phyloP scores from a whole-genome alignment of 208 protist species.

The Acanthamoeba polyphaga region DNA sequence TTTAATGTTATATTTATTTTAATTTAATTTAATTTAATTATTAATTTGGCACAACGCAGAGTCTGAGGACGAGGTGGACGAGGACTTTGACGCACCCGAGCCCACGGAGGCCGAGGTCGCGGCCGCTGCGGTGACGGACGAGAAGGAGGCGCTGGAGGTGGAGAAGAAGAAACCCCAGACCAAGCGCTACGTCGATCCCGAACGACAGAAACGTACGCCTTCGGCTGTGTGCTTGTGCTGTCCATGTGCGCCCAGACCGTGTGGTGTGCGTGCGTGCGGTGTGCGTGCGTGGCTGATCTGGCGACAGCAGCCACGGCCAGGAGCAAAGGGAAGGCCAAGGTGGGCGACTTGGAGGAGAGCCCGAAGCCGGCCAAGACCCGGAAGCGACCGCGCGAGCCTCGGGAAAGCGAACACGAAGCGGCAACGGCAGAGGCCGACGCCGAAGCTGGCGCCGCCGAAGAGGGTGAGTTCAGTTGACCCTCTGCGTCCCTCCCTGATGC shows the following conservation, averaged over 20 bases:
- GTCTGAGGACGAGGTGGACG: conserved; percentile 45
- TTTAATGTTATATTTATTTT: background rate
- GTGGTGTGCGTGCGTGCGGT: background rate
- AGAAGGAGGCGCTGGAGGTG: conserved; percentile 35
- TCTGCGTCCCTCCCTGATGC: no score
- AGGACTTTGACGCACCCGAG: conserved; percentile 31
- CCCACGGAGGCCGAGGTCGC: background rate
- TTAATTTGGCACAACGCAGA: background rate
- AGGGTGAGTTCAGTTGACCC: background rate
- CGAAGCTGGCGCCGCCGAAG: background rate
- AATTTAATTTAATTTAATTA: background rate
- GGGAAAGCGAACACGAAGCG: background rate
- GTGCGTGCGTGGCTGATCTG: background rate
- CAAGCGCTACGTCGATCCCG: conserved; percentile 31
- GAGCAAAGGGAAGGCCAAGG: conserved; percentile 2
- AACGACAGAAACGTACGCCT: conserved; percentile 15
- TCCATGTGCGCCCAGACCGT: no score
- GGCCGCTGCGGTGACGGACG: background rate
- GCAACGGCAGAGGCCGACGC: background rate
- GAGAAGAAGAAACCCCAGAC: background rate
- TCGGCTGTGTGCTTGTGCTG: no score
- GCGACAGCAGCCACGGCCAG: background rate
- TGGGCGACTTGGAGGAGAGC: background rate
- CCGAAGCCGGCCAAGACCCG: background rate
- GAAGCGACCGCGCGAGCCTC: background rate